Evolutionary conservation across 2,329 filamentous ascomycete genomes (phyloP), one percentile per base, ranked within the genome.

Genomic region (Didymella keratinophila): DNA sequence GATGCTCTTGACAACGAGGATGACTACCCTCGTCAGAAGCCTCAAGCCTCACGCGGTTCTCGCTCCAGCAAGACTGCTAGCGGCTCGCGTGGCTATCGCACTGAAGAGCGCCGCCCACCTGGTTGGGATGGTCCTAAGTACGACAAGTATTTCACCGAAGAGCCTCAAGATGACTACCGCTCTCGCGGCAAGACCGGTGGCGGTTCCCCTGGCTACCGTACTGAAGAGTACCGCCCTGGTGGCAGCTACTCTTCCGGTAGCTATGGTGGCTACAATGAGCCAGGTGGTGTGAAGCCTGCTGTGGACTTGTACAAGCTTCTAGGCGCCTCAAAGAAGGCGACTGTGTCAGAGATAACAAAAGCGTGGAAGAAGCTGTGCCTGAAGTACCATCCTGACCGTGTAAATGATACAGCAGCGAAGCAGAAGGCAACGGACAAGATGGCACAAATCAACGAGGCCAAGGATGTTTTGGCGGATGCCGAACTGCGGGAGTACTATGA

Each of bases 301-400:
- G 47, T 16, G 1, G 89, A 97, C 69, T 92, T 94, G 0, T 99
- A 99, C 78, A 85, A 85, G 61, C 84, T 90, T 2, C 87, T 99
- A 16, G 93, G 92, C 6, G 89, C 98, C 18, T 81, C 82, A 65
- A 93, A 92, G 74, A 83, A 94, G 8, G 87, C 90, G 0, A 50
- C 23, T 7, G 80, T 90, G 1, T 82, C 86, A 50, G 93, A 97
- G 27, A 96, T 98, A 76, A 98, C 97, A 77, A 96, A 96, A 77
- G 93, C 94, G 1, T 97, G 98, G 80, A 97, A 97, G 74, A 90
- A 91, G 51, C 82, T 97, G 61, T 93, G 93, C 21, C 95, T 98
- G 78, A 97, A 97, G 74, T 97, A 87, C 74, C 95, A 98, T 73
- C 95, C 95, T 18, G 95, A 99, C 53, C 64, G 69, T 8, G 50